These are phyloP conservation scores for Daedalea quercina DNA, from an alignment of 768 basidiomycete species.

Conservation along the genomic window DNA sequence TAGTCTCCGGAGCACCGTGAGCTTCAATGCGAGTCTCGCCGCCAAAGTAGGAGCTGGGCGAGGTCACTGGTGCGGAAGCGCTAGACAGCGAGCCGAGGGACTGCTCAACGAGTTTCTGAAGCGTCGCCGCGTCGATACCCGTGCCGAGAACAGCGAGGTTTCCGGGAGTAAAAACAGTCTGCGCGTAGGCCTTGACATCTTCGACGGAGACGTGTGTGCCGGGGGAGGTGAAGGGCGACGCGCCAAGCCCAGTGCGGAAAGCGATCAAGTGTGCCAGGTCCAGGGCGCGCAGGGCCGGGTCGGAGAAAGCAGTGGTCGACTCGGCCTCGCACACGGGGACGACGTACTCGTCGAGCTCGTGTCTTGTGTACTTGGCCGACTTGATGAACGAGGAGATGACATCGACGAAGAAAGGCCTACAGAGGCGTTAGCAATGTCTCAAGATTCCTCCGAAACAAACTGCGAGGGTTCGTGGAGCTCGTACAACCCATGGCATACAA, in stretches of 20 bases:
- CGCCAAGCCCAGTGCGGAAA: slow-evolving; percentile 92
- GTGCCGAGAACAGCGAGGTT: slow-evolving; percentile 86
- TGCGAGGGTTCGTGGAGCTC: no score
- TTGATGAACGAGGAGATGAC: slow-evolving; percentile 80
- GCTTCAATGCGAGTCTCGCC: slow-evolving; percentile 76
- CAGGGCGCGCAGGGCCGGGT: slow-evolving; percentile 65
- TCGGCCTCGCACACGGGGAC: slow-evolving; percentile 68
- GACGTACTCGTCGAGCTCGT: slow-evolving; percentile 74
- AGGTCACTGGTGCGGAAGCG: slow-evolving; percentile 25
- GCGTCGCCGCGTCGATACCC: slow-evolving; percentile 68
- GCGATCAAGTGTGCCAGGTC: slow-evolving; percentile 87
- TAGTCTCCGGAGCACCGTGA: slow-evolving; percentile 55
- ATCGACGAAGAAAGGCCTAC: slow-evolving; percentile 84
- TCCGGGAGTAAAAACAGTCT: slow-evolving; percentile 63
- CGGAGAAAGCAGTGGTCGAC: slow-evolving; percentile 45
- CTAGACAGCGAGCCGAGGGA: slow-evolving; percentile 48
- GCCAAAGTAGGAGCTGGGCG: slow-evolving; percentile 63
- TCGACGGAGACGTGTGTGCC: slow-evolving; percentile 55
- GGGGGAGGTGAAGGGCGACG: slow-evolving; percentile 79
- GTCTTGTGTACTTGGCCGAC: slow-evolving; percentile 73
- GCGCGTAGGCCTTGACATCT: slow-evolving; percentile 71
- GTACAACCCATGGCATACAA: no score
- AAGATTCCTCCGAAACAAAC: background rate
- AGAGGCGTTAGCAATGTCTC: background rate
- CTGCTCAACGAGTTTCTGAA: slow-evolving; percentile 66